Evolutionary conservation across 768 basidiomycete species (phyloP).

Genomic region (Tricholoma hemisulphureum): DNA sequence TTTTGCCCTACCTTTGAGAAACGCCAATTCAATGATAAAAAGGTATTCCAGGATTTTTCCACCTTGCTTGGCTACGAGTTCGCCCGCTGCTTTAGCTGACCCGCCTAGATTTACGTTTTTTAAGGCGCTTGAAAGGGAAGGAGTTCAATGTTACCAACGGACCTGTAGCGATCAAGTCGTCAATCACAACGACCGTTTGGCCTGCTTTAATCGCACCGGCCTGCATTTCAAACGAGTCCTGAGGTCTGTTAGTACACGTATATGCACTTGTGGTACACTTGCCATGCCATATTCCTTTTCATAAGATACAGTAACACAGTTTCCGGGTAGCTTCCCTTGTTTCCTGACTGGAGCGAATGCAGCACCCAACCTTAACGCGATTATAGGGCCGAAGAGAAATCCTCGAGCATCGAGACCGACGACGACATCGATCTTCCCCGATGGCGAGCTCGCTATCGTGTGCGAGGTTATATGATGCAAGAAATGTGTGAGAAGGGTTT

Average conservation of each 20-base stretch:
- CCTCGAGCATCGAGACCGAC: constrained; percentile 96
- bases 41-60: constrained; percentile 89
- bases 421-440: constrained; percentile 81
- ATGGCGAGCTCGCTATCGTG: constrained; percentile 59
- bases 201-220: constrained; percentile 78
- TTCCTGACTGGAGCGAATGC: constrained; percentile 97
- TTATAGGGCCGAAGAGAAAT: constrained; percentile 90
- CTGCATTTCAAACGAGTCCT: constrained; percentile 98
- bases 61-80: constrained; percentile 79
- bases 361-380: constrained; percentile 87
- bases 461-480: constrained; percentile 80
- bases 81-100: constrained; percentile 89
- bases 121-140: neutral
- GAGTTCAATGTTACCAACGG: constrained; percentile 14
- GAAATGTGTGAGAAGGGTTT: constrained; percentile 87
- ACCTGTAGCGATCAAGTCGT: constrained; percentile 98
- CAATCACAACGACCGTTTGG: constrained; percentile 82
- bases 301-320: constrained; percentile 70
- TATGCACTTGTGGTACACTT: neutral
- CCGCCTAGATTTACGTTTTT: constrained; percentile 74
- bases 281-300: constrained; percentile 91
- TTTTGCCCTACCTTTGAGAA: constrained; percentile 72
- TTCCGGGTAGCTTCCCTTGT: constrained; percentile 90
- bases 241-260: neutral
- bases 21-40: constrained; percentile 84